phyloP scores from a whole-genome alignment of 345 rosid genomes.

The Anacardium occidentale region DNA sequence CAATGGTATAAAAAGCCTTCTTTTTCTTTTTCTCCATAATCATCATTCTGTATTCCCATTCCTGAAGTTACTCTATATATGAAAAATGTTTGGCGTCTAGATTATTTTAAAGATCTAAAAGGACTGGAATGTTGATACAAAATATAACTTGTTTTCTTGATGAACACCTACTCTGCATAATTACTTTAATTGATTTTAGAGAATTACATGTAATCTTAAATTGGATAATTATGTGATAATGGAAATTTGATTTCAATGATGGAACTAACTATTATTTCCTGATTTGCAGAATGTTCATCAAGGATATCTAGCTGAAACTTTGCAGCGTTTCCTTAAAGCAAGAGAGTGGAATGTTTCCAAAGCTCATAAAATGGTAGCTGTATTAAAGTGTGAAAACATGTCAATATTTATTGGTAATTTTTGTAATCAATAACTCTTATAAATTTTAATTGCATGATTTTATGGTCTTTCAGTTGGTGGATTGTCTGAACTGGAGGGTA shows the following conservation, averaged over 20 bases:
- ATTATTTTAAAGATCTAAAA: not conserved
- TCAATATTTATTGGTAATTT: not conserved
- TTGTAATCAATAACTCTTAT: not conserved
- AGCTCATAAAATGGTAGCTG: constrained; percentile 74
- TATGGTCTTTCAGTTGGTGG: constrained; percentile 63
- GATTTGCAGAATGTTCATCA: constrained; percentile 62
- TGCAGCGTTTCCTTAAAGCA: constrained; percentile 68
- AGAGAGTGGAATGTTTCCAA: constrained; percentile 69
- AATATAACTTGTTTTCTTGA: not conserved
- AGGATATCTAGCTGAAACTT: constrained; percentile 58
- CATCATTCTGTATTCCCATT: not conserved
- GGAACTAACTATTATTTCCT: constrained; percentile 8
- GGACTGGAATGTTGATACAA: not conserved
- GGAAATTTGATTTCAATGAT: constrained; percentile 4
- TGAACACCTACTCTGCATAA: not conserved
- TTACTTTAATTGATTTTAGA: not conserved
- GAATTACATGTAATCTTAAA: not conserved
- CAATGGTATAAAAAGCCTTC: not conserved
- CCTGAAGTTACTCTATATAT: not conserved
- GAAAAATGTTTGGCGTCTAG: not conserved
- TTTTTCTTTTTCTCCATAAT: not conserved
- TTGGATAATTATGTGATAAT: not conserved
- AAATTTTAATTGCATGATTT: constrained; percentile 4
- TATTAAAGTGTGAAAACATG: not conserved
- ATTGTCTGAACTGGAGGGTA: constrained; percentile 82